A percentile compares a stretch with the other conserved stretches of the same genome.
Conservation (phyloP, 345 rosid species). For the Ceriops decandra region DNA sequence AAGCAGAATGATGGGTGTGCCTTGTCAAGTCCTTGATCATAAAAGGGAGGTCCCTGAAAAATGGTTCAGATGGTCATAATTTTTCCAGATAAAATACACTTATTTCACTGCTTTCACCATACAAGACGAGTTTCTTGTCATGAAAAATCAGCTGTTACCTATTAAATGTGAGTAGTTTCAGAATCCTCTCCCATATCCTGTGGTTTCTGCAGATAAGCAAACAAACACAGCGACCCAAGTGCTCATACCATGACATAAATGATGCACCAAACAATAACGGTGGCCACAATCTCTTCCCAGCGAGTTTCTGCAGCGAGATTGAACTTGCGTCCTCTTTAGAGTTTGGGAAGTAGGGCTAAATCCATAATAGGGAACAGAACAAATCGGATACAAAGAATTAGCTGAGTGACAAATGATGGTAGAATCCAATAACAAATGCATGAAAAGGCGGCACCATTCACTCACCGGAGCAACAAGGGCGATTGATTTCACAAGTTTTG, state of each 20-base stretch:
- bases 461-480: constrained; percentile 67
- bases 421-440: not conserved
- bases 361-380: not conserved
- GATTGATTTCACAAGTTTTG: constrained; percentile 42
- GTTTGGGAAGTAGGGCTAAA: constrained; percentile 53
- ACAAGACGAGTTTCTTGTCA: not conserved
- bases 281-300: constrained; percentile 73
- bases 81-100: no score
- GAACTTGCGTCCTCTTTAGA: constrained; percentile 40
- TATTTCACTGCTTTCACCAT: not conserved
- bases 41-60: constrained; percentile 47
- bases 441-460: not conserved
- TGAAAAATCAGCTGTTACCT: constrained; percentile 33
- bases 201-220: constrained; percentile 58
- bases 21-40: constrained; percentile 38
- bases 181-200: constrained; percentile 56
- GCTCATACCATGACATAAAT: constrained; percentile 81
- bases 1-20: constrained; percentile 83
- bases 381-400: not conserved
- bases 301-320: constrained; percentile 46
- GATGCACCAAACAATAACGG: constrained; percentile 52
- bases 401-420: not conserved
- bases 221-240: constrained; percentile 63
- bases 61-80: not conserved
- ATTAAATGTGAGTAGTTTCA: constrained; percentile 51